phyloP scores from a whole-genome alignment of 495 filamentous ascomycete species.

The Penicillium soppii region DNA sequence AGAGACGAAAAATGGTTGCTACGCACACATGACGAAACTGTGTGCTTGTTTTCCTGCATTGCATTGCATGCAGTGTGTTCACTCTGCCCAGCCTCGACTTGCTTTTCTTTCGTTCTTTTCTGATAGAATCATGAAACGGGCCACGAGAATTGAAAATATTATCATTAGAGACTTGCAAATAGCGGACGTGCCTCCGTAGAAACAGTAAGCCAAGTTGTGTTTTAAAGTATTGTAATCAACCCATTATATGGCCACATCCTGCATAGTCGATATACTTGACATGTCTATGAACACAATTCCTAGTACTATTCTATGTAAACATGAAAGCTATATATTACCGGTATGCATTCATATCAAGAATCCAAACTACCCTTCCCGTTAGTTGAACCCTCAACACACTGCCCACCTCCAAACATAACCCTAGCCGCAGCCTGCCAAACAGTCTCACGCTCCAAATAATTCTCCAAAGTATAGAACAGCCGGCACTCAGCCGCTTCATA shows the following conservation, averaged over 20 bases:
- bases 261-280: too few species aligned
- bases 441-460: constrained; percentile 24
- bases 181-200: background rate
- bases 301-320: too few species aligned
- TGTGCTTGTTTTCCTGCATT: constrained; percentile 27
- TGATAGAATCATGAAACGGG: constrained; percentile 47
- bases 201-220: background rate
- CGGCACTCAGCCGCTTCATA: constrained; percentile 41
- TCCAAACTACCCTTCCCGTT: constrained; percentile 24
- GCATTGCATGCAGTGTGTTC: constrained; percentile 29
- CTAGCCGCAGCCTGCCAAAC: constrained; percentile 29
- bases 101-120: constrained; percentile 41
- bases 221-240: too few species aligned
- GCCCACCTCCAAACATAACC: constrained; percentile 25
- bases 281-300: too few species aligned
- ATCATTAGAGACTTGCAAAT: background rate
- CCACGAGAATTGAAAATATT: constrained; percentile 42
- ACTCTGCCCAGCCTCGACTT: constrained; percentile 43
- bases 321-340: too few species aligned
- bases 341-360: constrained; percentile 12
- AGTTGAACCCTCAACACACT: constrained; percentile 29
- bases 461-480: constrained; percentile 35
- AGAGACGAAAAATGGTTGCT: constrained; percentile 36
- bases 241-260: too few species aligned
- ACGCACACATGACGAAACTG: constrained; percentile 31